Evolutionary conservation across 2,329 filamentous ascomycete species (phyloP).

Genomic region (Cryphonectria japonica): DNA sequence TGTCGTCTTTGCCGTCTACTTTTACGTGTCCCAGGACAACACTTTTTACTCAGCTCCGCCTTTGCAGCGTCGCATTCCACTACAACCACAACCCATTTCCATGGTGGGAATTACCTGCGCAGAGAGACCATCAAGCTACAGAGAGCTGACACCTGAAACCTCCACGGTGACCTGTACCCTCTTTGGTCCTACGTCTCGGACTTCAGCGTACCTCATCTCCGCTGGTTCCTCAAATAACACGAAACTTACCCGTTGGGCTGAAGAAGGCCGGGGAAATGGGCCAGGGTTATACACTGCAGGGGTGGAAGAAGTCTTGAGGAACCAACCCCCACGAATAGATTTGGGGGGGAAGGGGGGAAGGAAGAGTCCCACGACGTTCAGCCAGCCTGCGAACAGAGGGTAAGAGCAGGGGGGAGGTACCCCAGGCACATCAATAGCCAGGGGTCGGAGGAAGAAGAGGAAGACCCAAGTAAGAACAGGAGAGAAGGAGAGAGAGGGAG

Average conservation of each 20-base stretch:
- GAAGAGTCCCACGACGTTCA: neutral
- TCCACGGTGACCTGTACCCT: conserved; percentile 7
- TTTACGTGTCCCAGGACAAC: neutral
- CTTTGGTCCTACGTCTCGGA: conserved; percentile 18
- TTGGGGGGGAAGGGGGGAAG: neutral
- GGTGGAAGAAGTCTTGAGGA: neutral
- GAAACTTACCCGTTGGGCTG: conserved; percentile 8
- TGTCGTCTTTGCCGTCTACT: neutral
- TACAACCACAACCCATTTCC: neutral
- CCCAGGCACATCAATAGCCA: neutral
- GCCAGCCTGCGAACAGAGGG: neutral
- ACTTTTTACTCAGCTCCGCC: neutral
- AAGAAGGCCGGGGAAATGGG: neutral
- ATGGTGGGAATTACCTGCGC: neutral
- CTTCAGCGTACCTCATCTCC: conserved; percentile 7
- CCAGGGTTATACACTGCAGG: neutral
- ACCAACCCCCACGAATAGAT: conserved; percentile 6
- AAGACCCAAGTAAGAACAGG: too few species aligned
- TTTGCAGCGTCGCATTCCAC: neutral
- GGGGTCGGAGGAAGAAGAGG: neutral
- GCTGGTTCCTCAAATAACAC: conserved; percentile 14
- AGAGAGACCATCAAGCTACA: neutral
- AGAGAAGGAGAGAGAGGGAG: neutral
- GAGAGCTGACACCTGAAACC: conserved; percentile 9
- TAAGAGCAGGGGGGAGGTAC: neutral